These are phyloP conservation scores for Claviceps monticola DNA, from an alignment of 2,329 filamentous ascomycete species.

Conservation along the genomic window DNA sequence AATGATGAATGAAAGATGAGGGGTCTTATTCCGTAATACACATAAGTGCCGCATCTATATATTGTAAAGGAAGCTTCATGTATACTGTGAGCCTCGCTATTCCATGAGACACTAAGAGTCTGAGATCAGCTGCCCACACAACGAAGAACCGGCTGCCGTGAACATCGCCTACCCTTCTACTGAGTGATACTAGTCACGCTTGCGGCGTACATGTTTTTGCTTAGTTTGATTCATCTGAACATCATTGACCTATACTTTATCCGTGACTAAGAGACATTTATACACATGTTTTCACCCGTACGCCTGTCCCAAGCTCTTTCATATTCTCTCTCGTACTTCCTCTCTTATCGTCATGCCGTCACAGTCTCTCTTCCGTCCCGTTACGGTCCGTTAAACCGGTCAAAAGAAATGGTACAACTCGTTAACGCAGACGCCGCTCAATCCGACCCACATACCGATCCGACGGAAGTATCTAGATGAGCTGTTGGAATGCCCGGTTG, in stretches of 20 bases:
- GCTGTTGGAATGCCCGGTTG: constrained; percentile 95
- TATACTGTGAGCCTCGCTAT: too few species aligned
- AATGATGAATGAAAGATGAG: too few species aligned
- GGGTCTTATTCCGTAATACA: too few species aligned
- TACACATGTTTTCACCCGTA: constrained; percentile 9
- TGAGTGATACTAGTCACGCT: too few species aligned
- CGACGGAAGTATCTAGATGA: constrained; percentile 53
- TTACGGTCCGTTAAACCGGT: constrained; percentile 6
- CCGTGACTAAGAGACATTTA: constrained; percentile 3
- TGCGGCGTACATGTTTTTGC: neutral
- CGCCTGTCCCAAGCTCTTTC: constrained; percentile 9
- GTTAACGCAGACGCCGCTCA: neutral
- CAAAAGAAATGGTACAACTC: constrained; percentile 3
- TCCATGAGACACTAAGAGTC: too few species aligned
- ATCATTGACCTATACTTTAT: neutral
- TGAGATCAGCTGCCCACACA: too few species aligned
- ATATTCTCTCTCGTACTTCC: constrained; percentile 11
- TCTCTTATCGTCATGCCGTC: constrained; percentile 13
- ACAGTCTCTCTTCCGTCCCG: constrained; percentile 4
- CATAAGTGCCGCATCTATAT: too few species aligned
- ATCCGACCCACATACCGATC: neutral
- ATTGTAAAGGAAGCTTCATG: too few species aligned
- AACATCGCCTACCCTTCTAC: too few species aligned
- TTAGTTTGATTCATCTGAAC: neutral
- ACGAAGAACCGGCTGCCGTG: too few species aligned